These are phyloP conservation scores for Penicillium samsonianum DNA, from an alignment of 495 filamentous ascomycete species.

Conservation along the genomic window DNA sequence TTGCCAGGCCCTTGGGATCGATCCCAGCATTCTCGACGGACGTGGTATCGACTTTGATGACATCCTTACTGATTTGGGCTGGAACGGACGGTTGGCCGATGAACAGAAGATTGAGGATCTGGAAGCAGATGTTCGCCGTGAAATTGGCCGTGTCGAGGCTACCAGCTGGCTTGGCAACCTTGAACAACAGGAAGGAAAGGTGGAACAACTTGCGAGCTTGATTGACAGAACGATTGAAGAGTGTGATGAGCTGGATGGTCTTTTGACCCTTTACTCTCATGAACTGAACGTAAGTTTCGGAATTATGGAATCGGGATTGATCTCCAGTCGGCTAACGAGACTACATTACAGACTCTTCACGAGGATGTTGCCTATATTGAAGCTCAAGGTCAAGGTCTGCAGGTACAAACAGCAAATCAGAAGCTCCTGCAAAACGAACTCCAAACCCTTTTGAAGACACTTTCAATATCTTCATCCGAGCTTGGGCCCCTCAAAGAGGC, in stretches of 20 bases:
- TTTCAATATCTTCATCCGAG: constrained; percentile 77
- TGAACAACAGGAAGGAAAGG: constrained; percentile 85
- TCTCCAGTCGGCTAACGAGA: neutral
- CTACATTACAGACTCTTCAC: constrained; percentile 68
- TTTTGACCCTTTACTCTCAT: constrained; percentile 90
- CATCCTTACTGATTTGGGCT: constrained; percentile 84
- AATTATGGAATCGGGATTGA: neutral
- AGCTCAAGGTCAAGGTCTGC: constrained; percentile 92
- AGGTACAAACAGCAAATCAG: constrained; percentile 96
- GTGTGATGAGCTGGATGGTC: constrained; percentile 91
- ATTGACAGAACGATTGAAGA: constrained; percentile 88
- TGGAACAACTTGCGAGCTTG: constrained; percentile 76
- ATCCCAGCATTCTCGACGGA: constrained; percentile 66
- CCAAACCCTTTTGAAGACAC: constrained; percentile 75
- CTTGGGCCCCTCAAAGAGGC: constrained; percentile 71
- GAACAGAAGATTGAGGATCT: constrained; percentile 77
- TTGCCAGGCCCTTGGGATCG: constrained; percentile 72
- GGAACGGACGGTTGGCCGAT: constrained; percentile 74
- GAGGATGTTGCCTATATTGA: constrained; percentile 97
- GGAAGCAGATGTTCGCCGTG: constrained; percentile 78
- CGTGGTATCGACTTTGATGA: constrained; percentile 72
- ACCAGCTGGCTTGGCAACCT: constrained; percentile 88
- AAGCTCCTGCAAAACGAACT: constrained; percentile 89
- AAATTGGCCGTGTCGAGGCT: constrained; percentile 85
- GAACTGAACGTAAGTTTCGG: constrained; percentile 76